Percentiles rank a stretch among this genome's conserved stretches.
Evolutionary conservation across 352 stramenopile genomes (phyloP).

Genomic region (Phytophthora colocasiae): DNA sequence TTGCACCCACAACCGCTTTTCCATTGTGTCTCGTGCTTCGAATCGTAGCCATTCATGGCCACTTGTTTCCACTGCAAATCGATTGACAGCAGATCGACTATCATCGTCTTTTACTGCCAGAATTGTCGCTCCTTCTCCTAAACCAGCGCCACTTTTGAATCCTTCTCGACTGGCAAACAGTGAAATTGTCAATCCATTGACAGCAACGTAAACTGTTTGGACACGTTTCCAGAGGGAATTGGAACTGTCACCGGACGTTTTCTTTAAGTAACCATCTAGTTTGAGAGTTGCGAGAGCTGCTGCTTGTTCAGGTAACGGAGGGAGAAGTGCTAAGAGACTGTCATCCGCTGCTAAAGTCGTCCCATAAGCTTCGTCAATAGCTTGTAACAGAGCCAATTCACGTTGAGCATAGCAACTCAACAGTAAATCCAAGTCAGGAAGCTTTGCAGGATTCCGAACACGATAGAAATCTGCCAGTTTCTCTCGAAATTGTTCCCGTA

Average conservation of each 20-base stretch:
- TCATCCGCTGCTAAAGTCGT: constrained; percentile 41
- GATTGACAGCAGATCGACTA: constrained; percentile 9
- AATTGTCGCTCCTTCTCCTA: constrained; percentile 36
- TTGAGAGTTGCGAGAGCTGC: constrained; percentile 44
- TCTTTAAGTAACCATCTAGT: constrained; percentile 47
- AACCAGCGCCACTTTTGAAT: constrained; percentile 48
- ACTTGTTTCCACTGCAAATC: constrained; percentile 64
- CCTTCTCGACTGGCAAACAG: constrained; percentile 70
- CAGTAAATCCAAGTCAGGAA: constrained; percentile 55
- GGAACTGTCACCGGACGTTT: constrained; percentile 31
- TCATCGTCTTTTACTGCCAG: constrained; percentile 44
- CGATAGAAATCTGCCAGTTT: no score
- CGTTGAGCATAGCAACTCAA: constrained; percentile 55
- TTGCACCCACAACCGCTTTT: constrained; percentile 60
- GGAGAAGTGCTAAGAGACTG: constrained; percentile 41
- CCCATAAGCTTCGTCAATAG: constrained; percentile 55
- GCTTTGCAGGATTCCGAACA: constrained; percentile 60
- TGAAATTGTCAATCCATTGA: constrained; percentile 50
- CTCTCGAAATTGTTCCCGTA: no score
- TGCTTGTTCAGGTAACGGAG: constrained; percentile 39
- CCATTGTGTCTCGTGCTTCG: constrained; percentile 38
- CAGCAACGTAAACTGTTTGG: constrained; percentile 53
- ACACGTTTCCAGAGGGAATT: constrained; percentile 44
- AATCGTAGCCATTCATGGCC: constrained; percentile 62
- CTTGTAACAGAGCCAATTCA: constrained; percentile 55